phyloP scores from a whole-genome alignment of 371 early-diverging fungal species.

The Phascolomyces articulosus region DNA sequence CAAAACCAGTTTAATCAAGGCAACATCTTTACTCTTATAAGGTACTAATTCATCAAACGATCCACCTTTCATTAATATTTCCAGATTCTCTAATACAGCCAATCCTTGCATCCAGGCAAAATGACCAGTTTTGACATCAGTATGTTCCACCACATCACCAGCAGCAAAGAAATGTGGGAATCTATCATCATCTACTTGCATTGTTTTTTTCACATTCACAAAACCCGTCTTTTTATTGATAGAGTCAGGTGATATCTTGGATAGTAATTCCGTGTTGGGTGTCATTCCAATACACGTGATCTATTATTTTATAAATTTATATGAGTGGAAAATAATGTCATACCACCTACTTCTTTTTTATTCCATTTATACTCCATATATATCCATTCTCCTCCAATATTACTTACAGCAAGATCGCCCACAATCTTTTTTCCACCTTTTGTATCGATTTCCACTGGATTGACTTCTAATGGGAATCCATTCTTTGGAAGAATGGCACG shows the following conservation, averaged over 20 bases:
- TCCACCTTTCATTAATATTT: conserved; percentile 29
- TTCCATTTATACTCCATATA: too few relatives aligned
- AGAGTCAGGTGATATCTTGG: conserved; percentile 42
- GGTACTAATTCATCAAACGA: conserved; percentile 31
- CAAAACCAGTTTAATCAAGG: conserved; percentile 37
- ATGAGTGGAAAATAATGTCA: not conserved
- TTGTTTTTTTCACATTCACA: conserved; percentile 59
- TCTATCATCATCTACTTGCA: conserved; percentile 65
- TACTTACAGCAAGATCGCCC: conserved; percentile 56
- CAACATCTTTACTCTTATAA: conserved; percentile 41
- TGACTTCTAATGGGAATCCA: conserved; percentile 50
- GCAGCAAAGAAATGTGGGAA: conserved; percentile 70
- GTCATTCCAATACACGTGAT: conserved; percentile 70
- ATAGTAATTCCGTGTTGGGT: conserved; percentile 57
- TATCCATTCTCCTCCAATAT: too few relatives aligned
- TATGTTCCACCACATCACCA: conserved; percentile 62
- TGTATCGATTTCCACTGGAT: conserved; percentile 50
- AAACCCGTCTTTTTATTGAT: conserved; percentile 50
- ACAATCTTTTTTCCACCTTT: conserved; percentile 49
- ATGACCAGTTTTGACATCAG: conserved; percentile 56
- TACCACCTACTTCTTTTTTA: not conserved
- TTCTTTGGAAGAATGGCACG: conserved; percentile 48
- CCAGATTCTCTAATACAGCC: conserved; percentile 32
- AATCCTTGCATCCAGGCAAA: conserved; percentile 51
- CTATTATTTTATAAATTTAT: conserved; percentile 22